Conservation (phyloP, 2,329 filamentous ascomycete genomes). For the Dactylellina parvicollis region DNA sequence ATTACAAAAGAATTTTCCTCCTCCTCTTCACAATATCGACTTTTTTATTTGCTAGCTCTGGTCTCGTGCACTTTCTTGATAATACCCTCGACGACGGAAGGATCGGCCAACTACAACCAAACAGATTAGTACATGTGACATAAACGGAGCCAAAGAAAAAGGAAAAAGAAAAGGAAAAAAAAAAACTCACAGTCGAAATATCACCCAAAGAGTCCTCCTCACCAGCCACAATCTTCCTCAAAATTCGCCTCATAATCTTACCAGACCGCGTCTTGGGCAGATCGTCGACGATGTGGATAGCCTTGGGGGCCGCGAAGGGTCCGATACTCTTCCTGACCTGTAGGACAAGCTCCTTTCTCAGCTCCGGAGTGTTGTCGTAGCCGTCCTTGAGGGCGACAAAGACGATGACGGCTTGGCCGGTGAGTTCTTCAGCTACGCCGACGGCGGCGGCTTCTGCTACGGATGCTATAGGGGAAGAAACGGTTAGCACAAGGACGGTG, state of each 20-base stretch:
- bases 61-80: constrained; percentile 73
- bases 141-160: constrained; percentile 13
- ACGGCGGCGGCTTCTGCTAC: constrained; percentile 96
- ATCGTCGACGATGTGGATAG: constrained; percentile 88
- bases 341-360: constrained; percentile 91
- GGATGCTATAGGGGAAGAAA: constrained; percentile 63
- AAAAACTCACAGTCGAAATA: constrained; percentile 78
- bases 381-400: constrained; percentile 93
- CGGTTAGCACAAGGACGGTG: neutral
- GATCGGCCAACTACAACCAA: constrained; percentile 78
- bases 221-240: constrained; percentile 95
- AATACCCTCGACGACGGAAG: constrained; percentile 86
- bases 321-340: constrained; percentile 98
- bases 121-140: neutral
- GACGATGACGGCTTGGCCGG: constrained; percentile 95
- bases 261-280: constrained; percentile 96
- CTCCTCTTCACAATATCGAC: neutral
- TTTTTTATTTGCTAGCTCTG: constrained; percentile 29
- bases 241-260: constrained; percentile 98
- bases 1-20: constrained; percentile 21
- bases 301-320: constrained; percentile 95
- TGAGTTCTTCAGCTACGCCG: constrained; percentile 90
- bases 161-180: constrained; percentile 35
- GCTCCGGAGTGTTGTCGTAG: constrained; percentile 77
- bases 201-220: constrained; percentile 98